Conservation (phyloP, 345 rosid species). For the Turnera subulata region DNA sequence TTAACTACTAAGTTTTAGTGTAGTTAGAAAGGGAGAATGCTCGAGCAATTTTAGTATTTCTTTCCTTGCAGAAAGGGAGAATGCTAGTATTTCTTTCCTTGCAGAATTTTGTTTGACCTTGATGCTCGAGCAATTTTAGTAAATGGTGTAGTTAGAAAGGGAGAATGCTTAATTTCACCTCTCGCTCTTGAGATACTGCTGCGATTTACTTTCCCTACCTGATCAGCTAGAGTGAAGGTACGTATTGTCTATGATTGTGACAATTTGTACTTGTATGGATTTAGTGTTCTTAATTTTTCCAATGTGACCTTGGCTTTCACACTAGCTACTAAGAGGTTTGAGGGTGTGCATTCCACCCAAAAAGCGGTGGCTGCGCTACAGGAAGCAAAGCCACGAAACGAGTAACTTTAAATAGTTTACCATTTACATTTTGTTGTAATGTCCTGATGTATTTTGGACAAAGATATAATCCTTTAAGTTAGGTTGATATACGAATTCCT, state of each 20-base stretch:
- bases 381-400: conserved; percentile 82
- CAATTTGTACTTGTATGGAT: too few species aligned
- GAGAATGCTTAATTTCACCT: conserved; percentile 68
- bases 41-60: too few species aligned
- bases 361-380: conserved; percentile 61
- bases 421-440: background rate
- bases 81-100: background rate
- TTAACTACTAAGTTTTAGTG: background rate
- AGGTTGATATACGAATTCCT: conserved; percentile 16
- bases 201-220: conserved; percentile 58
- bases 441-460: background rate
- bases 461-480: conserved; percentile 2
- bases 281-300: background rate
- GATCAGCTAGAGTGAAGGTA: conserved; percentile 65
- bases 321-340: conserved; percentile 81
- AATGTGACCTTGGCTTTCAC: conserved; percentile 10
- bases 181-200: conserved; percentile 52
- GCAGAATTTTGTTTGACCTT: conserved; percentile 56
- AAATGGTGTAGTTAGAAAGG: conserved; percentile 63
- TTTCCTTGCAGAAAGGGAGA: too few species aligned
- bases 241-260: conserved; percentile 1
- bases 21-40: too few species aligned
- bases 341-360: conserved; percentile 48
- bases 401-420: conserved; percentile 16
- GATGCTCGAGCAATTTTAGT: conserved; percentile 63